Conservation (phyloP, 139 green algal species). For the Chlamydomonas asymmetrica region DNA sequence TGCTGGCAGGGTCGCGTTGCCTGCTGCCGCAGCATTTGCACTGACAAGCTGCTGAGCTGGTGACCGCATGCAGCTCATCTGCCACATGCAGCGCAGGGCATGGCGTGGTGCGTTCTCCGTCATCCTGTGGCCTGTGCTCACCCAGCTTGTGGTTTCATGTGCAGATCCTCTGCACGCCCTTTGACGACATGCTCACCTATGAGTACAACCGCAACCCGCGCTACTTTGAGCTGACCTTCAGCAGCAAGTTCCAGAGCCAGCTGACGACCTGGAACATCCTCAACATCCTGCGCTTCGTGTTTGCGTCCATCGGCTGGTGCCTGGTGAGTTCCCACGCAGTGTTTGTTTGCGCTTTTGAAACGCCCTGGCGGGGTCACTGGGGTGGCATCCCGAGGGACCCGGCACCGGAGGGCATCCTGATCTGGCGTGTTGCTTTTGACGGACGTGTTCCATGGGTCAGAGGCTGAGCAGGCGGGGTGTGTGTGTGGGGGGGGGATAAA, state of each 20-base stretch:
- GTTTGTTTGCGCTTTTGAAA: not conserved
- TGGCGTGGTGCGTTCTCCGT: too few relatives aligned
- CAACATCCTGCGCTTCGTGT: constrained; percentile 37
- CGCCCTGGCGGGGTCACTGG: too few relatives aligned
- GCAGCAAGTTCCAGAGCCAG: constrained; percentile 15
- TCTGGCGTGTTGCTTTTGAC: not conserved
- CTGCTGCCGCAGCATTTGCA: too few relatives aligned
- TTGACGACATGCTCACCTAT: constrained; percentile 43
- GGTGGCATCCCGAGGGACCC: not conserved
- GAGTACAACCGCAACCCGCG: constrained; percentile 32
- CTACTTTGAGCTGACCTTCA: constrained; percentile 31
- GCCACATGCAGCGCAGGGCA: too few relatives aligned
- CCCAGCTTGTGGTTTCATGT: too few relatives aligned
- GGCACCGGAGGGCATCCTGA: not conserved
- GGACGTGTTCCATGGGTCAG: too few relatives aligned
- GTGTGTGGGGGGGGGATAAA: too few relatives aligned
- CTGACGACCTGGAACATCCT: constrained; percentile 22
- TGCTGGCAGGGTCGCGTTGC: too few relatives aligned
- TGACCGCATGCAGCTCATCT: too few relatives aligned
- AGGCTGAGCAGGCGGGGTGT: too few relatives aligned
- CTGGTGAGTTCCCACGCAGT: constrained; percentile 26
- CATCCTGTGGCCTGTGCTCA: too few relatives aligned
- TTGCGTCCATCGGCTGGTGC: constrained; percentile 12
- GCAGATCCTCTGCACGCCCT: constrained; percentile 27
- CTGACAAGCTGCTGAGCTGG: too few relatives aligned